A percentile compares a stretch with the other conserved stretches of the same genome.
These are phyloP conservation scores for Penstemon davidsonii DNA, from an alignment of 257 asterid species.

Conservation along the genomic window DNA sequence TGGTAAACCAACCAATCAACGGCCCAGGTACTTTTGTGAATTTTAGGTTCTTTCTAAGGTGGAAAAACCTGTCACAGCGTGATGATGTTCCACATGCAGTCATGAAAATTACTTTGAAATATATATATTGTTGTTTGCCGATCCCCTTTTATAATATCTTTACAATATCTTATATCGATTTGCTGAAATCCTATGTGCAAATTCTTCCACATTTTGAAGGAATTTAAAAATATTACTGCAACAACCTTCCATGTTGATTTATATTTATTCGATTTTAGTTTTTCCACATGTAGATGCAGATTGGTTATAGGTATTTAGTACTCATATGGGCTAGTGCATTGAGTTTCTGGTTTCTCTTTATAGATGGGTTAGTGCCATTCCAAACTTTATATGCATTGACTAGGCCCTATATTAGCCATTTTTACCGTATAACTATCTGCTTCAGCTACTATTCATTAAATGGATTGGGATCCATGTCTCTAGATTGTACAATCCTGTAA, in stretches of 20 bases:
- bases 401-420: not conserved
- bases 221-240: not conserved
- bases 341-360: not conserved
- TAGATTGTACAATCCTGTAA: too few species aligned
- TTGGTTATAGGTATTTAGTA: not conserved
- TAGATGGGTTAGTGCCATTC: not conserved
- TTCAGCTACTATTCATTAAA: not conserved
- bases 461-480: too few species aligned
- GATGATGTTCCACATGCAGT: not conserved
- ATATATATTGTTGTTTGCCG: not conserved
- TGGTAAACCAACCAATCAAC: slow-evolving; percentile 86
- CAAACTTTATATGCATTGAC: not conserved
- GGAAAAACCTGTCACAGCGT: not conserved
- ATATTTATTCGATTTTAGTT: not conserved
- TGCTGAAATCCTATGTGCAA: not conserved
- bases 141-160: not conserved
- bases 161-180: not conserved
- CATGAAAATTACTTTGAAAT: slow-evolving; percentile 1
- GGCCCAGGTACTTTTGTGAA: slow-evolving; percentile 66
- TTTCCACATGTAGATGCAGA: not conserved
- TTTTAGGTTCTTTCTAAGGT: slow-evolving; percentile 9
- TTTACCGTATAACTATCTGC: not conserved
- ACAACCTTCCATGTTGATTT: slow-evolving; percentile 1
- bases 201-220: not conserved
- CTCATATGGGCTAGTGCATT: slow-evolving; percentile 5